Base-by-base conservation (phyloP, 2,329 filamentous ascomycete species). In the Colletotrichum trifolii region DNA sequence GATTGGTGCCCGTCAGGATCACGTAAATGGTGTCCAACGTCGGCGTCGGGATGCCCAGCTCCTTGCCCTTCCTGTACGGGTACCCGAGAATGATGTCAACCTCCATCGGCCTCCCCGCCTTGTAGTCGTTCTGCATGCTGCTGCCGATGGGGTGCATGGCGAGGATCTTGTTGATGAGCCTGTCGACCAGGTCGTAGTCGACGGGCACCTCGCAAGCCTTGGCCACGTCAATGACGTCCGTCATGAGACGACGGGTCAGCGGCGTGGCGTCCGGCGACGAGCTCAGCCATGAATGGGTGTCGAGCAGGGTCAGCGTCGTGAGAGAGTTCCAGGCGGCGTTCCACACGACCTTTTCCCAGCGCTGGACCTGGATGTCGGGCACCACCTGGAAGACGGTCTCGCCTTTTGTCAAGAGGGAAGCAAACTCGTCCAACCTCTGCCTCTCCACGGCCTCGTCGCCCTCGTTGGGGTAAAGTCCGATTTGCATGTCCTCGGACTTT, bases 71-170 rank as follows among this genome's bases (percentile, higher is more conserved):
- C 58, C 79, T 75, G 6, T 88, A 82, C 3, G 87, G 85, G 70
- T 88, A 88, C 0, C 87, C 87, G 11, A 90, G 71, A 55, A 90
- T 88, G 5, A 88, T 84, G 55, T 90, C 87, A 56, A 89, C 76
- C 71, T 90, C 88, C 85, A 90, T 85, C 8, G 78, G 79, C 68
- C 82, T 82, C 0, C 85, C 85, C 15, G 80, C 78, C 69, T 86
- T 82, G 74, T 82, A 87, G 72, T 90, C 87, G 13, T 82, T 75
- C 48, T 85, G 80, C 87, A 90, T 90, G 66, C 82, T 84, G 54
- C 78, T 81, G 12, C 76, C 71, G 36, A 80, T 78, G 0, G 80
- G 75, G 50, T 79, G 80, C 71, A 85, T 73, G 46, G 78, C 53
- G 68, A 83, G 67, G 77, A 86, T 76, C 75, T 81, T 78, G 70